phyloP scores from a whole-genome alignment of 495 filamentous ascomycete genomes.

The Aspergillus conjunctus region DNA sequence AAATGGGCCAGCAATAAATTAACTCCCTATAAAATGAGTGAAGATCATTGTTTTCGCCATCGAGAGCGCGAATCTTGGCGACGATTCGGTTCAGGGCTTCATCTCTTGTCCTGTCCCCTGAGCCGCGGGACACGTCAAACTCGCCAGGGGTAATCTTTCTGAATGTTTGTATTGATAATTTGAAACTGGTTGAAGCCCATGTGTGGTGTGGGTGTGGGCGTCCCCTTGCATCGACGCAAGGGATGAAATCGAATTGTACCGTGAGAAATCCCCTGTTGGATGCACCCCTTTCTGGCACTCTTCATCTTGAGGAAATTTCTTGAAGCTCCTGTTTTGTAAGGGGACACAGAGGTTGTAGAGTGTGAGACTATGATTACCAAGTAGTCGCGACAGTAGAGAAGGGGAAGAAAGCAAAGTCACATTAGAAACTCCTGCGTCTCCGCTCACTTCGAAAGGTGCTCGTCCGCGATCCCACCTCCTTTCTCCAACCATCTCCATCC shows the following conservation, averaged over 20 bases:
- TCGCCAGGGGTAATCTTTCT: background rate
- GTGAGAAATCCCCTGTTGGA: background rate
- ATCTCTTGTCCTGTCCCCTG: background rate
- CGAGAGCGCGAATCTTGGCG: too few relatives aligned
- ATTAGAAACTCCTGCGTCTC: background rate
- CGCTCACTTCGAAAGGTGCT: background rate
- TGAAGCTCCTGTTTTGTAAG: background rate
- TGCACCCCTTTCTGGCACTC: background rate
- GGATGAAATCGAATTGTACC: background rate
- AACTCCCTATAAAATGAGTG: background rate
- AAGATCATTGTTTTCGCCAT: conserved; percentile 1
- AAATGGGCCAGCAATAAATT: background rate
- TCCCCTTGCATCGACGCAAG: conserved; percentile 4
- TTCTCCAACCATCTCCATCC: background rate
- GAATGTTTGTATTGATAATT: background rate
- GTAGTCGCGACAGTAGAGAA: too few relatives aligned
- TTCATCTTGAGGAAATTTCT: background rate
- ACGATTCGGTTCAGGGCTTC: background rate
- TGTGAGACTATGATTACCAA: background rate
- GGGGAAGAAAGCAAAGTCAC: background rate
- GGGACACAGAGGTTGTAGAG: background rate
- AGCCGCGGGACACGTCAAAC: background rate
- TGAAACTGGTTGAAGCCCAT: background rate
- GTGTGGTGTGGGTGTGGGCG: background rate
- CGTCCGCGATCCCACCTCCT: background rate